These are phyloP conservation scores for Aspergillus heteromorphus DNA, from an alignment of 495 filamentous ascomycete genomes.

Conservation along the genomic window DNA sequence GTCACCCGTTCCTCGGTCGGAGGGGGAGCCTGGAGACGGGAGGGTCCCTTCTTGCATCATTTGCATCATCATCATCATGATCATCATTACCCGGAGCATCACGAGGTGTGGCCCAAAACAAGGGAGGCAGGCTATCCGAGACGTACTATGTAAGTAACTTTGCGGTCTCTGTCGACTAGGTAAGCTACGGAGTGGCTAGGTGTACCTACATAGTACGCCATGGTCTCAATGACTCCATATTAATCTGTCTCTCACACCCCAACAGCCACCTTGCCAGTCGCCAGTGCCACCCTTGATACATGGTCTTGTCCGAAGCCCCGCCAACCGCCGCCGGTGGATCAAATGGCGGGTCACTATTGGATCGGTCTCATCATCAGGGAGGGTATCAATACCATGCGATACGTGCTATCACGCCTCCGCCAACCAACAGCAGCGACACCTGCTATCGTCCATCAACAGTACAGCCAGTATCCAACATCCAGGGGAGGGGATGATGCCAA, in stretches of 20 bases:
- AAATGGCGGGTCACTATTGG: slow-evolving; percentile 9
- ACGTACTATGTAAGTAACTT: no score
- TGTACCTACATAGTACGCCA: no score
- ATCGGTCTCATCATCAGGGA: slow-evolving; percentile 1
- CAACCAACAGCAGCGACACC: neutral
- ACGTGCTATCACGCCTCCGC: neutral
- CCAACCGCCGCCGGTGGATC: slow-evolving; percentile 8
- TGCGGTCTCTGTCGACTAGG: no score
- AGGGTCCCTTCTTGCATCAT: slow-evolving; percentile 29
- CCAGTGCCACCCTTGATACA: neutral
- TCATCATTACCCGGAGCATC: slow-evolving; percentile 25
- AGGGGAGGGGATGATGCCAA: neutral
- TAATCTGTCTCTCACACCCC: slow-evolving; percentile 11
- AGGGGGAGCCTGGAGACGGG: neutral
- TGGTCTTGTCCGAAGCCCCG: slow-evolving; percentile 5
- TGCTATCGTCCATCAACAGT: neutral
- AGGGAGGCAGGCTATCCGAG: neutral
- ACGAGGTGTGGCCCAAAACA: slow-evolving; percentile 5
- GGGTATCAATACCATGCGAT: slow-evolving; percentile 3
- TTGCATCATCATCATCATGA: neutral
- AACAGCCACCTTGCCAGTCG: neutral
- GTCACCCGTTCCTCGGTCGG: slow-evolving; percentile 12
- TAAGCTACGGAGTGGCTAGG: no score
- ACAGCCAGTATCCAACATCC: neutral
- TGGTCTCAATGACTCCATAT: neutral